Evolutionary conservation across 805 yeast species (phyloP), one percentile per base, ranked within the genome.

Genomic region (Millerago galiae): DNA sequence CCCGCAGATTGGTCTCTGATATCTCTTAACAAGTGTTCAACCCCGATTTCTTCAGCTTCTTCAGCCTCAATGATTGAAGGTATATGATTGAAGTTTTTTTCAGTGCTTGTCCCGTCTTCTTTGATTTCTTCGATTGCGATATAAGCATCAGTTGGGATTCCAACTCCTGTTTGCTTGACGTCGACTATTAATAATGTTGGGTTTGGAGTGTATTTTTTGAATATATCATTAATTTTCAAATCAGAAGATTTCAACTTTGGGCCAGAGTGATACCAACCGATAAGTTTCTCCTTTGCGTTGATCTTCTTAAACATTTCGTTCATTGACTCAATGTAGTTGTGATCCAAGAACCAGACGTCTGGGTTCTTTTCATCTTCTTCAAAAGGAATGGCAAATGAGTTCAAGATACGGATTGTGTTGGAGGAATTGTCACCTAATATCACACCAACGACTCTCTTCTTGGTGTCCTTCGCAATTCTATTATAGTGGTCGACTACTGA

Each of bases 251-350:
- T 81, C 51, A 95, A 74, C 62, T 89, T 89, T 15, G 98, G 97
- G 5, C 99, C 99, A 8, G 96, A 83, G 64, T 93, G 99, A 62
- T 93, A 93, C 99, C 99, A 93, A n/a, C 99, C 99, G 60, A 93
- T 81, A 37, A 93, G 72, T 61, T 80, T 86, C 63, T 93, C 99
- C 66, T 87, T 90, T 15, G 99, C 99, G 67, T 90, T 95, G 62
- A 93, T 90, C 63, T 95, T 93, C 61, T 86, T 88, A 68, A 89
- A 91, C 99, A 93, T 93, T 53, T 89, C 96, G 50, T 89, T 83
- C 99, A 93, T 93, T 42, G 85, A 78, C 59, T 91, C 98, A 46
- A 93, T 87, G 62, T 82, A 93, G 62, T 93, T 91, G 67, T 93
- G 99, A 61, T 93, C 99, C 55, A 93, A 69, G 60, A 93, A 93